These are phyloP conservation scores for Dictyophora rubrovolvata DNA, from an alignment of 768 basidiomycete species.

Conservation along the genomic window DNA sequence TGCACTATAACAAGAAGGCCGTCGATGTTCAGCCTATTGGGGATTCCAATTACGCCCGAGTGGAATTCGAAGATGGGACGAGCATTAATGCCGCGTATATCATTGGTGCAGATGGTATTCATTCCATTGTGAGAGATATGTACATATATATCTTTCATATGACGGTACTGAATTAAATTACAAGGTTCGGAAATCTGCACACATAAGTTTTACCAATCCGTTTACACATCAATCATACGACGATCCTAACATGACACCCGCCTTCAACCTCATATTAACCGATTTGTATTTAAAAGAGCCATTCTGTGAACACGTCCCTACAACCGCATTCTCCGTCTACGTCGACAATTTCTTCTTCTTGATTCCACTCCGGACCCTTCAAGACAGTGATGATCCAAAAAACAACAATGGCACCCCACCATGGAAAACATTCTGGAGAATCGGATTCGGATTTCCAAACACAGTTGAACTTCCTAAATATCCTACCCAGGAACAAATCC, in stretches of 20 bases:
- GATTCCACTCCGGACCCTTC: constrained; percentile 27
- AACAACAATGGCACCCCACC: constrained; percentile 10
- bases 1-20: constrained; percentile 32
- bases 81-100: constrained; percentile 35
- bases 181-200: constrained; percentile 33
- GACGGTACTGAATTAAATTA: background rate
- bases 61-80: constrained; percentile 38
- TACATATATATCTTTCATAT: background rate
- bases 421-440: constrained; percentile 25
- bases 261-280: constrained; percentile 1
- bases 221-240: constrained; percentile 2
- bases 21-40: constrained; percentile 22
- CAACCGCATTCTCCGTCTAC: constrained; percentile 20
- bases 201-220: constrained; percentile 35
- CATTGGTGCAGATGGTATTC: constrained; percentile 42
- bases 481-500: constrained; percentile 32
- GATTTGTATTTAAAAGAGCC: constrained; percentile 26
- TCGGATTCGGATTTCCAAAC: constrained; percentile 30
- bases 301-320: constrained; percentile 16
- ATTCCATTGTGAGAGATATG: constrained; percentile 28
- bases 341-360: constrained; percentile 26
- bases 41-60: constrained; percentile 20
- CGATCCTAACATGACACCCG: background rate
- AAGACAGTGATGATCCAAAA: constrained; percentile 14
- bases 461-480: constrained; percentile 25